These are phyloP conservation scores for Hapsidospora chrysogenum DNA, from an alignment of 495 filamentous ascomycete species.

Conservation along the genomic window DNA sequence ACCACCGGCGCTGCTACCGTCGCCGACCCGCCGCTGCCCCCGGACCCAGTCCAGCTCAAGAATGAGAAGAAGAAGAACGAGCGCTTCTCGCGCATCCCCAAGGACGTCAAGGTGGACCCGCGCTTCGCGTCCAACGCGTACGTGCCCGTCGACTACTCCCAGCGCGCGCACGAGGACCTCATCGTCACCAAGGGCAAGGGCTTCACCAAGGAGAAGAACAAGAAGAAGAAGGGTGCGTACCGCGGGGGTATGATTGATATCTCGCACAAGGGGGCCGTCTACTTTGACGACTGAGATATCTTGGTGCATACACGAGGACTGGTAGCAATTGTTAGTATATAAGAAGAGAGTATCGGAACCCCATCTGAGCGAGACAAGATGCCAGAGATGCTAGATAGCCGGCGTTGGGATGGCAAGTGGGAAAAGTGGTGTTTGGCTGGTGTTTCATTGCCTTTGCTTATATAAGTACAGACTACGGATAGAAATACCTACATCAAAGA, in stretches of 20 bases:
- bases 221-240: constrained; percentile 78
- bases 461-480: no score
- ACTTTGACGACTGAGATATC: constrained; percentile 86
- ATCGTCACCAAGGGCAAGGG: constrained; percentile 86
- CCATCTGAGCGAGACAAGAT: no score
- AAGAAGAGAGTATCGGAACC: no score
- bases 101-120: constrained; percentile 41
- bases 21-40: constrained; percentile 26
- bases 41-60: constrained; percentile 24
- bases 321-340: no score
- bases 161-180: constrained; percentile 71
- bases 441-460: no score
- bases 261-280: constrained; percentile 53
- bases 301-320: no score
- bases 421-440: no score
- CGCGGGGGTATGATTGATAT: constrained; percentile 73
- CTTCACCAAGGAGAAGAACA: constrained; percentile 99
- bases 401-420: no score
- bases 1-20: constrained; percentile 19
- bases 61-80: constrained; percentile 38
- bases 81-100: constrained; percentile 48
- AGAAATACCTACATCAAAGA: no score
- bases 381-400: no score
- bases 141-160: constrained; percentile 70
- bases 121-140: constrained; percentile 53